Percentiles rank a stretch among this genome's conserved stretches.
Evolutionary conservation across 1,284 basidiomycete genomes (phyloP).

Genomic region (Ustilago trichophora): DNA sequence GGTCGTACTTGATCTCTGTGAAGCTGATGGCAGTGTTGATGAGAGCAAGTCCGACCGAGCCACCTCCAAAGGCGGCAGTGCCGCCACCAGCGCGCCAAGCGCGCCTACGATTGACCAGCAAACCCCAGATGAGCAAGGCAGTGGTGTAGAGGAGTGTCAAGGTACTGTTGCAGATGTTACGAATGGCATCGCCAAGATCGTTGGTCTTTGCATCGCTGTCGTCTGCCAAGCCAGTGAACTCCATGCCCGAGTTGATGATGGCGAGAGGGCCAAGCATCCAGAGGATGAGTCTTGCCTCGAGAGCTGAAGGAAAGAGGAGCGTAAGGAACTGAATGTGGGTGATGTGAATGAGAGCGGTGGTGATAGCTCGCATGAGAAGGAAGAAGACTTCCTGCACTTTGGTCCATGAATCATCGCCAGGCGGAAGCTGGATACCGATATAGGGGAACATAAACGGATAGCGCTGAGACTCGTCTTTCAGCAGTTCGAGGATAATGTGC

Average conservation of each 20-base stretch:
- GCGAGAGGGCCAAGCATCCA: constrained; percentile 87
- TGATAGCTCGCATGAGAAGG: constrained; percentile 86
- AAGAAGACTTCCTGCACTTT: constrained; percentile 78
- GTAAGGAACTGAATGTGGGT: constrained; percentile 99
- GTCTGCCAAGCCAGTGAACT: constrained; percentile 78
- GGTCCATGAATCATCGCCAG: constrained; percentile 79
- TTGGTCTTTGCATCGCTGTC: constrained; percentile 68
- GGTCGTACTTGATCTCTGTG: constrained; percentile 62
- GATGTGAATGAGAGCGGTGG: constrained; percentile 84
- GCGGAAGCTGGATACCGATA: constrained; percentile 75
- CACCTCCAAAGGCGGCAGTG: constrained; percentile 87
- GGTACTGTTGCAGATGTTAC: constrained; percentile 94
- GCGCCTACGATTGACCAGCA: constrained; percentile 84
- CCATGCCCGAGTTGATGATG: constrained; percentile 82
- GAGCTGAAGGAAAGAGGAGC: constrained; percentile 89
- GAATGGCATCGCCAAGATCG: constrained; percentile 79
- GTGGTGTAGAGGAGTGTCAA: constrained; percentile 93
- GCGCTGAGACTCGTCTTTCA: constrained; percentile 74
- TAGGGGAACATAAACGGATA: constrained; percentile 98
- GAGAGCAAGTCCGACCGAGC: constrained; percentile 56
- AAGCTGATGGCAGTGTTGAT: constrained; percentile 64
- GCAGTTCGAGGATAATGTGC: constrained; percentile 74
- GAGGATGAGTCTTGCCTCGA: constrained; percentile 89
- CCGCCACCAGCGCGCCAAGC: constrained; percentile 95
- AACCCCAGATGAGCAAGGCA: constrained; percentile 91